A percentile compares a stretch with the other conserved stretches of the same genome.
Conservation (phyloP, 2,329 filamentous ascomycete genomes). For the Talaromyces rugulosus region DNA sequence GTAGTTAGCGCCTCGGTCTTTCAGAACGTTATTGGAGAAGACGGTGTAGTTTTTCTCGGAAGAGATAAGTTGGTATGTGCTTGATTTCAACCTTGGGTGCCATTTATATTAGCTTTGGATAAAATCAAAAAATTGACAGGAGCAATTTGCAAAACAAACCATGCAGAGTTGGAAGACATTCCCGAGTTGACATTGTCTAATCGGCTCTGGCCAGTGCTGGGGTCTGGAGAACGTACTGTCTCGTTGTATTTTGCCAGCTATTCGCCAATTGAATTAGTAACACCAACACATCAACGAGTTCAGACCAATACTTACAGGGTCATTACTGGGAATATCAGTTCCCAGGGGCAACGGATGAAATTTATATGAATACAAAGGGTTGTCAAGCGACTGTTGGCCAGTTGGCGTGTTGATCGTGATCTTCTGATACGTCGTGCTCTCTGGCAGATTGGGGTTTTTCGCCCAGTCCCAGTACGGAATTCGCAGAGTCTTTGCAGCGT, state of each 20-base stretch:
- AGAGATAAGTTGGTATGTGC: constrained; percentile 26
- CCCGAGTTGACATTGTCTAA: constrained; percentile 14
- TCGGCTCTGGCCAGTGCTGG: constrained; percentile 14
- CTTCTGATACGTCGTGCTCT: constrained; percentile 33
- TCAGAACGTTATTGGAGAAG: constrained; percentile 19
- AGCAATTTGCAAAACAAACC: constrained; percentile 11
- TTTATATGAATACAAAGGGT: constrained; percentile 45
- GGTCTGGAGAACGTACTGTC: constrained; percentile 18
- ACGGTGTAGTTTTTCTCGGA: constrained; percentile 23
- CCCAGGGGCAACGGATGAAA: constrained; percentile 21
- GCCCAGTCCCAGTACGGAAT: constrained; percentile 51
- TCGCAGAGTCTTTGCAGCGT: constrained; percentile 39
- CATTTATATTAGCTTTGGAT: neutral
- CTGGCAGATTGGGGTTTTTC: constrained; percentile 28
- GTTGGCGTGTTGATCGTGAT: constrained; percentile 42
- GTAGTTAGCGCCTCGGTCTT: constrained; percentile 14
- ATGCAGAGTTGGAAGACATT: constrained; percentile 19
- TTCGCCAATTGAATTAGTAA: neutral
- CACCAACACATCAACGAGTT: neutral
- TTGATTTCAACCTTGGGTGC: constrained; percentile 16
- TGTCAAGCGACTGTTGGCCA: constrained; percentile 35
- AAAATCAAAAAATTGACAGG: neutral
- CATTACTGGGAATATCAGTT: constrained; percentile 12
- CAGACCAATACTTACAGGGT: constrained; percentile 5
- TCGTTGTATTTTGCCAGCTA: constrained; percentile 15